Evolutionary conservation across 1,284 basidiomycete species (phyloP).

Genomic region (Sanguinoderma infundibulare): DNA sequence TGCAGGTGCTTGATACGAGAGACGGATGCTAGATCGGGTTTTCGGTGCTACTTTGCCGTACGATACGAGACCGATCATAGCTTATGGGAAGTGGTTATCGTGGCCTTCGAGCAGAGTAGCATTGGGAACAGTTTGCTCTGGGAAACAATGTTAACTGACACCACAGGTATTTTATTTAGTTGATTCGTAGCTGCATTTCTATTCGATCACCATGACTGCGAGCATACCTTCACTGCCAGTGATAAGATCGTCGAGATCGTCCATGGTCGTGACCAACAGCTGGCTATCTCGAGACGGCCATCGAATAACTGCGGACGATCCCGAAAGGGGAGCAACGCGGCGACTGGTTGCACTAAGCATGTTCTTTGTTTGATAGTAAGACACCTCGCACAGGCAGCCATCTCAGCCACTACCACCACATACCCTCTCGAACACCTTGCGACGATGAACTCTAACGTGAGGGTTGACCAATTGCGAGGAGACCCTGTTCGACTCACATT

Average conservation of each 20-base stretch:
- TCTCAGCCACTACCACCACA: neutral
- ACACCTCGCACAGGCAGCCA: neutral
- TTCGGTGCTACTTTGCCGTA: neutral
- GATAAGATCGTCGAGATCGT: constrained; percentile 1
- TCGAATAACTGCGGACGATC: constrained; percentile 19
- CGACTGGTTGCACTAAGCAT: constrained; percentile 4
- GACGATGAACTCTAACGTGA: neutral
- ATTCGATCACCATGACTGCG: neutral
- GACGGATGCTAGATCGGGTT: neutral
- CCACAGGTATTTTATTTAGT: neutral
- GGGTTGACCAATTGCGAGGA: neutral
- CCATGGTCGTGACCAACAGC: neutral
- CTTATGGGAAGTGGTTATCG: neutral
- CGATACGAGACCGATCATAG: neutral
- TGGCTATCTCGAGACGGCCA: constrained; percentile 15
- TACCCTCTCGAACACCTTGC: neutral
- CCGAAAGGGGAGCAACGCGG: constrained; percentile 18
- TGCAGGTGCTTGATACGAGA: neutral
- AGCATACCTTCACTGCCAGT: neutral
- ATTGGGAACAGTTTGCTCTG: too few relatives aligned
- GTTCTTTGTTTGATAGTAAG: neutral
- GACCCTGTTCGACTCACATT: neutral
- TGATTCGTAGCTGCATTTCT: neutral
- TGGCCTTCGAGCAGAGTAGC: too few relatives aligned
- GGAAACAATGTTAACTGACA: neutral